Evolutionary conservation across 179 eudicot species (phyloP).

Genomic region (Heliamphora pulchella): DNA sequence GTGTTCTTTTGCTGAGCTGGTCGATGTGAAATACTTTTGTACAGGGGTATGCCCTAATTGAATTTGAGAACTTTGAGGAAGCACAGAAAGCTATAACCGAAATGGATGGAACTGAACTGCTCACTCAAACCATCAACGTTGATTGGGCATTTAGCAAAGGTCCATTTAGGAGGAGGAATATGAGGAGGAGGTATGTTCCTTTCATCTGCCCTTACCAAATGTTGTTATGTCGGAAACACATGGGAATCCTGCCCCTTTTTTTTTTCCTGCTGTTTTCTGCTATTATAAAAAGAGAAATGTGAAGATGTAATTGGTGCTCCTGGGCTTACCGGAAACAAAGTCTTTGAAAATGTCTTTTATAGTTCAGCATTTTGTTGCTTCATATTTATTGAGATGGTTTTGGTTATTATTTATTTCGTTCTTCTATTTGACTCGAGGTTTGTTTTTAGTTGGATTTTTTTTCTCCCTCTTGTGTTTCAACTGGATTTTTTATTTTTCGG

Average conservation of each 20-base stretch:
- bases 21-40: slow-evolving; percentile 21
- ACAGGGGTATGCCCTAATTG: slow-evolving; percentile 90
- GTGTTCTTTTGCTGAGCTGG: not conserved
- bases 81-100: slow-evolving; percentile 59
- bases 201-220: not conserved
- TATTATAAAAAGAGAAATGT: no score
- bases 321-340: no score
- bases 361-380: no score
- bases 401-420: no score
- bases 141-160: slow-evolving; percentile 96
- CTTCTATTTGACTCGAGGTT: no score
- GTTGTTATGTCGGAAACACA: not conserved
- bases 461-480: no score
- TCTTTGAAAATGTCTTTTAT: no score
- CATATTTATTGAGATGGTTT: no score
- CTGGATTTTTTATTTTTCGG: no score
- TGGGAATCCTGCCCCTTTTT: not conserved
- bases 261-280: no score
- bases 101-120: slow-evolving; percentile 65
- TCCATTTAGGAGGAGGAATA: slow-evolving; percentile 56
- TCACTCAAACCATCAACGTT: slow-evolving; percentile 62
- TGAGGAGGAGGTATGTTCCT: slow-evolving; percentile 52
- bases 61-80: slow-evolving; percentile 61
- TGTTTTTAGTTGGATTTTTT: no score
- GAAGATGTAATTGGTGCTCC: no score